Evolutionary conservation across 257 asterid species (phyloP), one percentile per base, ranked within the genome.

Genomic region (Lavandula angustifolia): DNA sequence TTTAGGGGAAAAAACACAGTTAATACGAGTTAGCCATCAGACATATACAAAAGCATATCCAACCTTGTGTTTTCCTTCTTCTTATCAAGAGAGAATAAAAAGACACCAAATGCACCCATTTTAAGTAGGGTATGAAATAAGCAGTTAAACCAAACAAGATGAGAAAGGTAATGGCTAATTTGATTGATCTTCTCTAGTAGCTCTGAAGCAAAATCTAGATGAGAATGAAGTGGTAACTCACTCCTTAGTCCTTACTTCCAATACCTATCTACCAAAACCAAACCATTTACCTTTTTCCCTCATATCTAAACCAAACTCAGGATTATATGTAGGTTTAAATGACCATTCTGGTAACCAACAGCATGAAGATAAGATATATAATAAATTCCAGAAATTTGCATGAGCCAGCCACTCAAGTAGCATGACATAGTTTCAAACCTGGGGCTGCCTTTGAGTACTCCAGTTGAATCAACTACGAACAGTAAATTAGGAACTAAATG

Each of bases 401-500:
- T 38, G 22, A 38, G 73, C 60, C 31, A 53, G 37, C 64, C 37
- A 68, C 54, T 46, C 16, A 16, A 1, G 1, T 66, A 35, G 33
- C 41, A 54, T 16, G 44, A 31, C 41, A 61, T 40, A 44, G 31
- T 54, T 48, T 46, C 64, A 53, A 43, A 41, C 53, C 37, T 41
- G 17, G 49, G 59, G n/a, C n/a, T n/a, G n/a, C n/a, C n/a, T 43
- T n/a, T 32, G 46, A 38, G 9, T 34, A 55, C n/a, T n/a, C n/a
- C n/a, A n/a, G n/a, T n/a, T n/a, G n/a, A 59, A 12, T 9, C 48
- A 53, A 63, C 40, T 22, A 40, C 48, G 60, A 54, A 6, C 48
- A 62, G 33, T 37, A 35, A 64, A 69, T 33, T 11, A 56, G 70
- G 66, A 74, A 74, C 44, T 40, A 50, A 16, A 50, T 37, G 54